Evolutionary conservation across 2,329 filamentous ascomycete species (phyloP), one percentile per base, ranked within the genome.

Genomic region (Chrysosporium keratinophilum): DNA sequence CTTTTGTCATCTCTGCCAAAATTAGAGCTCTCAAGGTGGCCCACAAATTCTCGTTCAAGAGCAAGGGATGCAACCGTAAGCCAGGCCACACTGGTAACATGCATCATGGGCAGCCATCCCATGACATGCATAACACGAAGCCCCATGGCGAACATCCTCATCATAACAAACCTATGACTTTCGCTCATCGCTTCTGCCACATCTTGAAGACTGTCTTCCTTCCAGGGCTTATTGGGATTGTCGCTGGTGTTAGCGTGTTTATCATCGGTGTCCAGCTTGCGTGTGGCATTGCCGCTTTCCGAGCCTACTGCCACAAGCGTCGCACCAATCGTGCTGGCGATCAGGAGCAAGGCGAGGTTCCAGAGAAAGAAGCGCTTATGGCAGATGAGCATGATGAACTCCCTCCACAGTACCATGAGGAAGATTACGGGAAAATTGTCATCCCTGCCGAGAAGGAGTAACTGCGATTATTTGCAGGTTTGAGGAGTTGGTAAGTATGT

Each of bases 201-300:
- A 63, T 71, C 17, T 60, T 76, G 20, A 71, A 69, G 41, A 70
- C 73, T 58, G 69, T 75, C 33, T 58, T 76, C 45, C 63, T 76
- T 46, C 74, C 73, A 3, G 71, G 71, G 31, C 59, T 73, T n/a
- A 60, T 75, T 5, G 74, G 74, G 41, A 65, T 76, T 33, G 62
- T 73, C 23, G 72, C 72, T 28, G 73, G 72, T 54, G 60, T 76
- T 52, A 65, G 69, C 42, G 72, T 73, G 28, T 72, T 69, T 56
- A 71, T 69, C 9, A 58, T 76, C 42, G 74, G 73, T 45, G 73
- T 75, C 70, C 61, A 76, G n/a, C 64, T 75, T 43, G 73, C 73
- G 31, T 72, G 75, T 61, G 60, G 67, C 31, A 66, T 74, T 41
- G 65, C 73, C 31, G 74, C 71, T 61, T 47, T 76, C 44, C 75